Conservation (phyloP, 306 rosid genomes). For the Macrotyloma uniflorum region DNA sequence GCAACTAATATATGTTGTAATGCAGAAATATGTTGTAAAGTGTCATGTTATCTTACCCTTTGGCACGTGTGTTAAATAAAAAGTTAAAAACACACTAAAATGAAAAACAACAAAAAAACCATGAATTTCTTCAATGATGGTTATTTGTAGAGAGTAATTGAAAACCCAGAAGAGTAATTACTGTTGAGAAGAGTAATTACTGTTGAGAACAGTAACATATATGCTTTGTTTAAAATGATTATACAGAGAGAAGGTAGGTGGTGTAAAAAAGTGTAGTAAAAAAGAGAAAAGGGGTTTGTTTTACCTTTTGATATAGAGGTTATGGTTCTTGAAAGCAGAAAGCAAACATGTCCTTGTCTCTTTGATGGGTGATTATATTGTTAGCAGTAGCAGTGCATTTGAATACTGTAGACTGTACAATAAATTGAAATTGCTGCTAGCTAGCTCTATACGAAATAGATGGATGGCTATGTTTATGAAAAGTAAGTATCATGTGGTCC, state of each 20-base stretch:
- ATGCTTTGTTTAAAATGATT: background rate
- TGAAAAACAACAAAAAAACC: too few relatives aligned
- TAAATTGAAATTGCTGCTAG: constrained; percentile 40
- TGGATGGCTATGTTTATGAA: constrained; percentile 30
- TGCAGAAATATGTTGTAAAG: too few relatives aligned
- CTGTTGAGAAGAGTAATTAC: too few relatives aligned
- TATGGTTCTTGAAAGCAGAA: constrained; percentile 23
- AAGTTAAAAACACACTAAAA: too few relatives aligned
- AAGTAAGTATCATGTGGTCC: constrained; percentile 57
- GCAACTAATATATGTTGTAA: too few relatives aligned
- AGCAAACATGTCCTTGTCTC: constrained; percentile 31
- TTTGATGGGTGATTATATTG: constrained; percentile 3
- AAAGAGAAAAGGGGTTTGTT: background rate
- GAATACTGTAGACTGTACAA: constrained; percentile 18
- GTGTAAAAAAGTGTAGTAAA: background rate
- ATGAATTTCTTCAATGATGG: too few relatives aligned
- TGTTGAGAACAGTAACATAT: background rate
- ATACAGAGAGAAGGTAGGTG: background rate
- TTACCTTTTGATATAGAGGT: background rate
- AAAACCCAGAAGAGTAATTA: background rate
- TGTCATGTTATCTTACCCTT: too few relatives aligned
- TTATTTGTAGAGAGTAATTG: background rate
- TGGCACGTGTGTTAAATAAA: too few relatives aligned
- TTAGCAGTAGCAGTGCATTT: constrained; percentile 10
- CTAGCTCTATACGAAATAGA: constrained; percentile 32